Conservation (phyloP, 495 filamentous ascomycete species). For the Xylaria bambusicola region DNA sequence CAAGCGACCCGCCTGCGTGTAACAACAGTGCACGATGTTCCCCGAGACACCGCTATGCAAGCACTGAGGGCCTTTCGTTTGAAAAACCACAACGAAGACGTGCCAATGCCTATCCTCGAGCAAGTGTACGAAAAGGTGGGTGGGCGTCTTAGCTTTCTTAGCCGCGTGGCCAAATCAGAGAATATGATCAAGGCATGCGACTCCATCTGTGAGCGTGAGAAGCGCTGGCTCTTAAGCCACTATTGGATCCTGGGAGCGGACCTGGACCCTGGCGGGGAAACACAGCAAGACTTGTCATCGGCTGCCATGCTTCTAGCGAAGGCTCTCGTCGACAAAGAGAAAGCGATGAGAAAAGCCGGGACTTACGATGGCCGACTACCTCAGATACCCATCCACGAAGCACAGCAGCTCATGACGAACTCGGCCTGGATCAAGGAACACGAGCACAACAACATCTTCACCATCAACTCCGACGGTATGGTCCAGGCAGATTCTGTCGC, state of each 20-base stretch:
- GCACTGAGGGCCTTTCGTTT: constrained; percentile 72
- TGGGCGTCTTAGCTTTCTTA: constrained; percentile 79
- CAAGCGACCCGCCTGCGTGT: constrained; percentile 88
- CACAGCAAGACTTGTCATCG: constrained; percentile 91
- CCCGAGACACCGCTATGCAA: constrained; percentile 67
- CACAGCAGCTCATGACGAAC: constrained; percentile 85
- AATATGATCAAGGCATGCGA: constrained; percentile 74
- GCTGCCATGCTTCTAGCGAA: constrained; percentile 90
- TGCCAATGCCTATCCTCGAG: constrained; percentile 56
- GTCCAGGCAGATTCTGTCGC: constrained; percentile 90
- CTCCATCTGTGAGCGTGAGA: constrained; percentile 74
- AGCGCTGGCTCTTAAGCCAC: constrained; percentile 89
- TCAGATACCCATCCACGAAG: constrained; percentile 76
- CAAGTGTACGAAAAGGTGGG: constrained; percentile 80
- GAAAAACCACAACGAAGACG: constrained; percentile 64
- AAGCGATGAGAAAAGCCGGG: constrained; percentile 61
- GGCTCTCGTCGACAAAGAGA: constrained; percentile 77
- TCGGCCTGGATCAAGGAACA: constrained; percentile 88
- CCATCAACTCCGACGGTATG: constrained; percentile 80
- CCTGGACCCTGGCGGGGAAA: constrained; percentile 98
- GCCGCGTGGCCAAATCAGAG: constrained; percentile 74
- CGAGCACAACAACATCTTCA: constrained; percentile 91
- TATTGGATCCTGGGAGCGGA: constrained; percentile 86
- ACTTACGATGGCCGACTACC: constrained; percentile 70
- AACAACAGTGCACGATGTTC: constrained; percentile 74